These are phyloP conservation scores for Vicia villosa DNA, from an alignment of 306 rosid genomes.

Conservation along the genomic window DNA sequence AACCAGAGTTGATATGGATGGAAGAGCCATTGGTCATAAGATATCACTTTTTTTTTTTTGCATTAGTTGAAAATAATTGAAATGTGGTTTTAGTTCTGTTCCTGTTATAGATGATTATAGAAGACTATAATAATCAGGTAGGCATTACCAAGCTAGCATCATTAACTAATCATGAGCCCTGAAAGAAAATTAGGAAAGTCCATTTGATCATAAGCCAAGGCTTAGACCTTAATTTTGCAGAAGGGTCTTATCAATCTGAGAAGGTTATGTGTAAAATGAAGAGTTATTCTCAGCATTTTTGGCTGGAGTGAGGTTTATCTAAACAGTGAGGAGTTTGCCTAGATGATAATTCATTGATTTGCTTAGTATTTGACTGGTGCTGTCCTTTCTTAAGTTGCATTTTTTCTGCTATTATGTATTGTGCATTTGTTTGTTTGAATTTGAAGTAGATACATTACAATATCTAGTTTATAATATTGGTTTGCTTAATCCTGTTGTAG, in stretches of 20 bases:
- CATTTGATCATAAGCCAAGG: background rate
- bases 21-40: background rate
- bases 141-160: constrained; percentile 1
- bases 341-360: too few relatives aligned
- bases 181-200: background rate
- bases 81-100: background rate
- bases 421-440: background rate
- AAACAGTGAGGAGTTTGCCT: too few relatives aligned
- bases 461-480: background rate
- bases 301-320: too few relatives aligned
- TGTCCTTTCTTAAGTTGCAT: background rate
- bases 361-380: background rate
- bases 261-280: background rate
- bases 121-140: background rate
- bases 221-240: background rate
- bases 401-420: background rate
- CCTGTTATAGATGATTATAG: background rate
- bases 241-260: background rate
- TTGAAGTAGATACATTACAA: too few relatives aligned
- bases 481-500: background rate
- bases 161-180: background rate
- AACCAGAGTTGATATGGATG: background rate
- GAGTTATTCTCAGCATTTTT: background rate
- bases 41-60: background rate
- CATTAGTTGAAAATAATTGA: background rate